Conservation (phyloP, 257 asterid species). For the Euphrasia confusa region DNA sequence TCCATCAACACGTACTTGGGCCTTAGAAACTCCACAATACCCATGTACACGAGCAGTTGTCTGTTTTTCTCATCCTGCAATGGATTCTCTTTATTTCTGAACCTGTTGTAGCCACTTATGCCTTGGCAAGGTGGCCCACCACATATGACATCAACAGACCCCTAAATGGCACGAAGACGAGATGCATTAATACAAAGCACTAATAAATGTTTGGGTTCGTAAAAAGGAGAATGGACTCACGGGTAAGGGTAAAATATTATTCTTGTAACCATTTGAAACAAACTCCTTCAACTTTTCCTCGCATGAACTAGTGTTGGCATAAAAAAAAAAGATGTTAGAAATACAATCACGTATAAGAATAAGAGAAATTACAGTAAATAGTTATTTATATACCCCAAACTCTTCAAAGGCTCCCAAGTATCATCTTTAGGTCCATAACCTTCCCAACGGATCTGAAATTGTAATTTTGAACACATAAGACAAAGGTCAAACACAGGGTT, state of each 20-base stretch:
- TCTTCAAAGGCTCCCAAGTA: conserved; percentile 80
- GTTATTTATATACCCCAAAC: conserved; percentile 45
- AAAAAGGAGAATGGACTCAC: conserved; percentile 40
- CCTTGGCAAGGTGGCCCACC: conserved; percentile 99
- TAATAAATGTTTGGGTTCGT: background rate
- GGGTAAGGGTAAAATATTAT: conserved; percentile 67
- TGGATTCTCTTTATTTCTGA: conserved; percentile 47
- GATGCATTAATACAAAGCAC: background rate
- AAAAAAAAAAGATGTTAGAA: background rate
- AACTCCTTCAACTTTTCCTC: conserved; percentile 54
- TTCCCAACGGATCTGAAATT: conserved; percentile 61
- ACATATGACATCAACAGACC: conserved; percentile 69
- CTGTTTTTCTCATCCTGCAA: conserved; percentile 55
- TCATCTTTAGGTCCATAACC: conserved; percentile 68
- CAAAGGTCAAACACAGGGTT: background rate
- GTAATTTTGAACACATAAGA: background rate
- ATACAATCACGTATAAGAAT: background rate
- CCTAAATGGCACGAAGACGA: conserved; percentile 35
- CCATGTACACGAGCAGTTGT: conserved; percentile 65
- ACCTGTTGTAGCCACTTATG: conserved; percentile 78
- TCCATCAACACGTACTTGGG: conserved; percentile 81
- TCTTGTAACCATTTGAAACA: conserved; percentile 39
- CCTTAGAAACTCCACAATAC: conserved; percentile 47
- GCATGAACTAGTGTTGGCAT: conserved; percentile 44
- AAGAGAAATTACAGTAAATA: background rate